A percentile compares a stretch with the other conserved stretches of the same genome.
These are phyloP conservation scores for Babesia ovis DNA, from an alignment of 169 alveolate genomes.

Conservation along the genomic window DNA sequence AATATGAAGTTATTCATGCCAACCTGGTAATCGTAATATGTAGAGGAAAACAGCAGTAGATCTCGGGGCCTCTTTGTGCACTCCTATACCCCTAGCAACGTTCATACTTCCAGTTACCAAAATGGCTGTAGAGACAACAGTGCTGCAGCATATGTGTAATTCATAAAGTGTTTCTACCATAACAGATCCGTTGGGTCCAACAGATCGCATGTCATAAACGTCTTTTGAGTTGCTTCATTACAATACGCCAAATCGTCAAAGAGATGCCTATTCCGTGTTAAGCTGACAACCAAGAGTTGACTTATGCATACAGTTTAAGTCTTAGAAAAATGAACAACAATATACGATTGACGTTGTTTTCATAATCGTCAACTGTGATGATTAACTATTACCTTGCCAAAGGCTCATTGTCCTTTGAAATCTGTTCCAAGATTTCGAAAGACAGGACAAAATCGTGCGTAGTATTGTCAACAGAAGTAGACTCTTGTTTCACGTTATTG, in stretches of 20 bases:
- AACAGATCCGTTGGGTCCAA: background rate
- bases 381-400: constrained; percentile 45
- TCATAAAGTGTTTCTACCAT: background rate
- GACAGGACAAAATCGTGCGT: constrained; percentile 44
- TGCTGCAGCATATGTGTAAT: background rate
- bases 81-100: constrained; percentile 18
- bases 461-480: background rate
- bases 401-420: constrained; percentile 8
- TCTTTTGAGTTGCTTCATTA: constrained; percentile 40
- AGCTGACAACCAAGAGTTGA: background rate
- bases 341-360: no score
- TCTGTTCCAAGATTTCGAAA: constrained; percentile 50
- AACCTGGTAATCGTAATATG: constrained; percentile 52
- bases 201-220: background rate
- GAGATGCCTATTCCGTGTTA: constrained; percentile 21
- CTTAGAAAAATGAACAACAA: no score
- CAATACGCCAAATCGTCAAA: constrained; percentile 51
- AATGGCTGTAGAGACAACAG: background rate
- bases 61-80: background rate
- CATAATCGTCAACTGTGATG: background rate
- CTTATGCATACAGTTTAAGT: no score
- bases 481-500: background rate
- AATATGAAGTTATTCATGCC: background rate
- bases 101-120: constrained; percentile 59
- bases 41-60: constrained; percentile 25